Evolutionary conservation across 208 protist species (phyloP).

Genomic region (Leishmania amazonensis): DNA sequence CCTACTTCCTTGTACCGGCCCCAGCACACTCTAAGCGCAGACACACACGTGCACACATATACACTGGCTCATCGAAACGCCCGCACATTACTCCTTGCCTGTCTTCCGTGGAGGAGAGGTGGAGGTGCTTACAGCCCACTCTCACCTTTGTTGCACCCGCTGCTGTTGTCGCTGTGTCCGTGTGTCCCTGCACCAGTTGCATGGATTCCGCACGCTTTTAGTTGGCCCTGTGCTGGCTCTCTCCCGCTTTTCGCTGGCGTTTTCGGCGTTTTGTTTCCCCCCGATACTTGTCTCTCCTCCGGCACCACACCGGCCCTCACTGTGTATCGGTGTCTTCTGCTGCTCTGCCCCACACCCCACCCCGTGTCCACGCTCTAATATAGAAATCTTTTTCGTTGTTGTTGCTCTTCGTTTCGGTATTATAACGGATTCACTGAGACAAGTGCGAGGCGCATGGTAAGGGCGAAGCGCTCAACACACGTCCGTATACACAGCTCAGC

Average conservation of each 20-base stretch:
- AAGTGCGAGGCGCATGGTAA: background rate
- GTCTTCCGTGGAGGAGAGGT: background rate
- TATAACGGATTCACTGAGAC: background rate
- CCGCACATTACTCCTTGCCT: background rate
- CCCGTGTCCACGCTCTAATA: background rate
- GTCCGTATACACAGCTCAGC: background rate
- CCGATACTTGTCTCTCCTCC: background rate
- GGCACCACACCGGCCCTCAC: background rate
- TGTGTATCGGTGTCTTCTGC: background rate
- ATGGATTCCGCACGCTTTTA: background rate
- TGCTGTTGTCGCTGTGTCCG: background rate
- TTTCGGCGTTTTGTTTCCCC: background rate
- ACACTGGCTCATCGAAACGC: background rate
- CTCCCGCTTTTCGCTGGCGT: background rate
- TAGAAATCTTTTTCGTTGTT: background rate
- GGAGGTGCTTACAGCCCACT: background rate
- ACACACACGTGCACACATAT: background rate
- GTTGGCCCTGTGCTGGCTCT: background rate
- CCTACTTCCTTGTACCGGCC: background rate
- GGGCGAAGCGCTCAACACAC: background rate
- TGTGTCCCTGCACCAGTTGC: background rate
- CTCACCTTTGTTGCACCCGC: background rate
- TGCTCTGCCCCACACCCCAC: background rate
- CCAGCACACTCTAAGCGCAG: background rate
- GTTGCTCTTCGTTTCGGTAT: background rate